Conservation (phyloP, 1,284 basidiomycete species). For the Ganoderma multipileum region DNA sequence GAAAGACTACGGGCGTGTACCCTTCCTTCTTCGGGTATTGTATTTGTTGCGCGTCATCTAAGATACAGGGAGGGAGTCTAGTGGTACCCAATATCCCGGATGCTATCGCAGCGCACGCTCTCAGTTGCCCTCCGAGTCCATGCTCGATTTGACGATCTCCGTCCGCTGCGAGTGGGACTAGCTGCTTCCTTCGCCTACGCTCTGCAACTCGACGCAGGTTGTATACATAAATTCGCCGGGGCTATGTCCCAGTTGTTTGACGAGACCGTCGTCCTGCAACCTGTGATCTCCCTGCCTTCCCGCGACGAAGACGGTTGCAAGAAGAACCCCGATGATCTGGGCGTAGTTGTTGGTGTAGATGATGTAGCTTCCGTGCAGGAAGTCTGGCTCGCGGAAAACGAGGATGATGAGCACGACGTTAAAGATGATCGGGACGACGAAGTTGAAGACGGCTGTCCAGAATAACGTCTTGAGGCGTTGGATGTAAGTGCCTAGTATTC, state of each 20-base stretch:
- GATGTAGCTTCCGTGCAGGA: constrained; percentile 24
- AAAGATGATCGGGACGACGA: constrained; percentile 40
- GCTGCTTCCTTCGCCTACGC: too few relatives aligned
- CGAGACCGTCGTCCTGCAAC: too few relatives aligned
- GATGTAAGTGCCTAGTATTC: background rate
- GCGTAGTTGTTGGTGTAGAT: constrained; percentile 27
- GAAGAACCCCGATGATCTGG: constrained; percentile 32
- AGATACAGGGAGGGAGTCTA: too few relatives aligned
- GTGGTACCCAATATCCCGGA: too few relatives aligned
- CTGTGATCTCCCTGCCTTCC: background rate
- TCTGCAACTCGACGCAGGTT: background rate
- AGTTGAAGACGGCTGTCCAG: constrained; percentile 41
- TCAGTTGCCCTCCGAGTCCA: too few relatives aligned
- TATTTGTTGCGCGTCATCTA: too few relatives aligned
- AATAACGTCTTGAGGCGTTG: constrained; percentile 31
- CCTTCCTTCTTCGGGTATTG: too few relatives aligned
- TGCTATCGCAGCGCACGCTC: too few relatives aligned
- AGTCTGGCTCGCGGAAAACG: constrained; percentile 18
- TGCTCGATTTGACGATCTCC: too few relatives aligned
- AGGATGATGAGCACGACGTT: constrained; percentile 35
- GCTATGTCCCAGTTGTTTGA: too few relatives aligned
- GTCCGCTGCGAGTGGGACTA: too few relatives aligned
- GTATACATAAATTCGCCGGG: background rate
- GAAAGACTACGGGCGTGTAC: too few relatives aligned
- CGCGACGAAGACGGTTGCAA: constrained; percentile 10